Conservation (phyloP, 805 yeast genomes). For the Yarrowia osloensis region DNA sequence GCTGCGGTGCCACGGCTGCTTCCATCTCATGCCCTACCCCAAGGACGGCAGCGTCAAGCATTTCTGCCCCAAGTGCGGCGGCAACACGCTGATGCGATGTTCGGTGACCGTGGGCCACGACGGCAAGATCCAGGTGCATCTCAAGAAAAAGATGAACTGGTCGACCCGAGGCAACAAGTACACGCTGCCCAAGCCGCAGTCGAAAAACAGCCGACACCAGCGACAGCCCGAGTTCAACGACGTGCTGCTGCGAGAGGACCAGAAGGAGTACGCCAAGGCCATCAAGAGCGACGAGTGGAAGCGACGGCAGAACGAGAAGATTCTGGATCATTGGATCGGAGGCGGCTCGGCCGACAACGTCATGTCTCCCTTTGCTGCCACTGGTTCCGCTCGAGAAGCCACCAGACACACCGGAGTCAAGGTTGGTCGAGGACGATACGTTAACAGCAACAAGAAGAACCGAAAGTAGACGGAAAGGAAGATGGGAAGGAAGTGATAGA, state of each 20-base stretch:
- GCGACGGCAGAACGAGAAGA: constrained; percentile 79
- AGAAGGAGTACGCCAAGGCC: constrained; percentile 88
- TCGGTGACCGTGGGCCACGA: constrained; percentile 81
- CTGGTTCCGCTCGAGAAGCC: constrained; percentile 54
- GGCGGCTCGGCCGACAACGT: constrained; percentile 83
- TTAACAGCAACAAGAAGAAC: constrained; percentile 57
- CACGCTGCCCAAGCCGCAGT: constrained; percentile 83
- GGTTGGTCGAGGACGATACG: constrained; percentile 84
- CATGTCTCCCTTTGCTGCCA: constrained; percentile 80
- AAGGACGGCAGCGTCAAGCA: constrained; percentile 69
- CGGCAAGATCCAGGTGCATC: constrained; percentile 83
- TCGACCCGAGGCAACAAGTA: constrained; percentile 80
- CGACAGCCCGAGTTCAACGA: constrained; percentile 47
- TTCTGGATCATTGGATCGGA: constrained; percentile 85
- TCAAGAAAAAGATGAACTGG: constrained; percentile 94
- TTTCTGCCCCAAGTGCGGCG: constrained; percentile 95
- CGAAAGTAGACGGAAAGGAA: not conserved
- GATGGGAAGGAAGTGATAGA: not conserved
- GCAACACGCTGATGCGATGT: constrained; percentile 83
- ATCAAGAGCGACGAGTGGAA: constrained; percentile 87
- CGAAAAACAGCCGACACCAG: constrained; percentile 66
- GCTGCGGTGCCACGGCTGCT: constrained; percentile 98
- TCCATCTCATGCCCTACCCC: constrained; percentile 75
- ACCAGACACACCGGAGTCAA: constrained; percentile 61
- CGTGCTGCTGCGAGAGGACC: constrained; percentile 87